phyloP scores from a whole-genome alignment of 768 basidiomycete species.

The Podaxis sp. region DNA sequence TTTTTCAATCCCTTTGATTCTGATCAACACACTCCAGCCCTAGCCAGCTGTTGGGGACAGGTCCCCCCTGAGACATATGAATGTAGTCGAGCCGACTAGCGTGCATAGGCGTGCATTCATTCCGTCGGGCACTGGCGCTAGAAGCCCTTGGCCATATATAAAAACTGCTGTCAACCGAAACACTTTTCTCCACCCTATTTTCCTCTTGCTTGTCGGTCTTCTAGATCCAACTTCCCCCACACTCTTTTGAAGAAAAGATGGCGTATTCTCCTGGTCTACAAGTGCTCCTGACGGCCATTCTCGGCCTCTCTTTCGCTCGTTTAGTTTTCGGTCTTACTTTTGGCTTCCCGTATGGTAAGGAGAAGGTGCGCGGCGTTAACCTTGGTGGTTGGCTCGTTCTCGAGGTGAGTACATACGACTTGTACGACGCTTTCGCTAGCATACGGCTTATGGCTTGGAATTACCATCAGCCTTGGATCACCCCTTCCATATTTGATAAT shows the following conservation, averaged over 20 bases:
- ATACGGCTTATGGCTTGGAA: not conserved
- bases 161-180: not conserved
- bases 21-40: not conserved
- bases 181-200: not conserved
- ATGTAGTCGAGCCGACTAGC: not conserved
- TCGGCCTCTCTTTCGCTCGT: slow-evolving; percentile 22
- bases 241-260: slow-evolving; percentile 5
- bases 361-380: slow-evolving; percentile 80
- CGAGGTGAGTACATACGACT: slow-evolving; percentile 30
- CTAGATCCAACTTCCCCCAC: slow-evolving; percentile 14
- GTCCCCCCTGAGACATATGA: not conserved
- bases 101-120: slow-evolving; percentile 2
- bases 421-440: slow-evolving; percentile 10
- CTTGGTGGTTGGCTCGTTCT: slow-evolving; percentile 63
- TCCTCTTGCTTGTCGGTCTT: not conserved
- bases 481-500: slow-evolving; percentile 68
- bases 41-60: not conserved
- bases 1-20: not conserved
- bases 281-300: slow-evolving; percentile 15
- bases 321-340: slow-evolving; percentile 33
- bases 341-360: slow-evolving; percentile 68
- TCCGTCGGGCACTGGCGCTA: not conserved
- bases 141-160: not conserved
- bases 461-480: slow-evolving; percentile 63
- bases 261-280: slow-evolving; percentile 3